phyloP scores from a whole-genome alignment of 371 early-diverging fungal species.

The Phascolomyces articulosus region DNA sequence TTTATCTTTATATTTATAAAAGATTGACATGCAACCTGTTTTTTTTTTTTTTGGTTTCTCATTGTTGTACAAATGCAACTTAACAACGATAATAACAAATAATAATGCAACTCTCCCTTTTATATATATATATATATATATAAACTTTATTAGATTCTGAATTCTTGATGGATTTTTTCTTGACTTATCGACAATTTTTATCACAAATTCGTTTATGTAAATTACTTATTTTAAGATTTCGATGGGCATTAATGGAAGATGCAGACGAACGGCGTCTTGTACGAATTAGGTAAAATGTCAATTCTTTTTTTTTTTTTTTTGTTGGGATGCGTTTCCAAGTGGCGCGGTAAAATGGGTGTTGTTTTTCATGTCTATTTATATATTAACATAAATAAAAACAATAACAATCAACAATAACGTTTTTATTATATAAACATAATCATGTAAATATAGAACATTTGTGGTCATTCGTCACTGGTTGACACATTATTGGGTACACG shows the following conservation, averaged over 20 bases:
- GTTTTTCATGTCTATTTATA: no score
- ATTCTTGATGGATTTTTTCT: conserved; percentile 50
- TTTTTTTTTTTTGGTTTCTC: background rate
- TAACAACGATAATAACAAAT: no score
- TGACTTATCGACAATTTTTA: conserved; percentile 49
- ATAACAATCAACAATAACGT: no score
- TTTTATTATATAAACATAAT: no score
- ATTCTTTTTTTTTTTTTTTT: background rate
- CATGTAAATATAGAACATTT: conserved; percentile 49
- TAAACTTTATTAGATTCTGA: conserved; percentile 39
- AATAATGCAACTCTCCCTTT: background rate
- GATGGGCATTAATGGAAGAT: conserved; percentile 51
- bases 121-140: no score
- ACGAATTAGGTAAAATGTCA: conserved; percentile 41
- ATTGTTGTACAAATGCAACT: background rate
- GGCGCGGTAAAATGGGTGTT: no score
- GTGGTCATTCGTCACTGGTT: conserved; percentile 57
- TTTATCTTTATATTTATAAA: background rate
- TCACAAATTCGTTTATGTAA: conserved; percentile 52
- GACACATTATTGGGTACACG: conserved; percentile 48
- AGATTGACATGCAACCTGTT: background rate
- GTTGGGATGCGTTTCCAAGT: no score
- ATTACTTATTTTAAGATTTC: conserved; percentile 47
- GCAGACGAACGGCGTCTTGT: conserved; percentile 41
- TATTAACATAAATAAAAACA: no score